Percentiles rank a stretch among this genome's conserved stretches.
phyloP scores from a whole-genome alignment of 495 filamentous ascomycete species.

The Bacidia gigantensis region DNA sequence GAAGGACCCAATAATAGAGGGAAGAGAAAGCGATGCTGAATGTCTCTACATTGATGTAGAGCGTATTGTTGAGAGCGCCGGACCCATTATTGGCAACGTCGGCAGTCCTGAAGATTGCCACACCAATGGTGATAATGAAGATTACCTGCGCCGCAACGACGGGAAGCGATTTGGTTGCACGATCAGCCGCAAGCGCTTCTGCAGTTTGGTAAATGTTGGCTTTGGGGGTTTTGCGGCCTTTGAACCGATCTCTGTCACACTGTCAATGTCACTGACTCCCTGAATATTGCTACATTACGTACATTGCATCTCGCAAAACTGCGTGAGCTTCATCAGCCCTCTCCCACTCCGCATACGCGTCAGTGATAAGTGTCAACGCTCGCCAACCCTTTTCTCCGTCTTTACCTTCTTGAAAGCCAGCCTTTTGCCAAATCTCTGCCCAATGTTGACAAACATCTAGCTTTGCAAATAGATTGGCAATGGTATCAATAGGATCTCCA shows the following conservation, averaged over 20 bases:
- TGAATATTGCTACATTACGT: neutral
- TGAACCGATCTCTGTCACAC: neutral
- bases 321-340: neutral
- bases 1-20: conserved; percentile 9
- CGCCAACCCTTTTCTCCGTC: conserved; percentile 4
- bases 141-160: conserved; percentile 2
- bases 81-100: neutral
- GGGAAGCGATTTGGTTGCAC: conserved; percentile 2
- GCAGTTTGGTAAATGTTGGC: conserved; percentile 1
- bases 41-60: conserved; percentile 8
- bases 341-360: conserved; percentile 12
- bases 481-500: conserved; percentile 9
- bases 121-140: conserved; percentile 2
- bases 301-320: neutral
- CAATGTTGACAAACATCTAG: neutral
- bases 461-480: conserved; percentile 5
- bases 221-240: neutral
- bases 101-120: conserved; percentile 1
- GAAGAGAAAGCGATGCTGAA: conserved; percentile 6
- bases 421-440: neutral
- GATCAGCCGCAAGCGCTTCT: conserved; percentile 5
- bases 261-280: neutral
- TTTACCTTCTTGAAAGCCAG: neutral
- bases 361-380: conserved; percentile 8
- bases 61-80: neutral